Conservation (phyloP, 2,329 filamentous ascomycete species). For the Capronia americana region DNA sequence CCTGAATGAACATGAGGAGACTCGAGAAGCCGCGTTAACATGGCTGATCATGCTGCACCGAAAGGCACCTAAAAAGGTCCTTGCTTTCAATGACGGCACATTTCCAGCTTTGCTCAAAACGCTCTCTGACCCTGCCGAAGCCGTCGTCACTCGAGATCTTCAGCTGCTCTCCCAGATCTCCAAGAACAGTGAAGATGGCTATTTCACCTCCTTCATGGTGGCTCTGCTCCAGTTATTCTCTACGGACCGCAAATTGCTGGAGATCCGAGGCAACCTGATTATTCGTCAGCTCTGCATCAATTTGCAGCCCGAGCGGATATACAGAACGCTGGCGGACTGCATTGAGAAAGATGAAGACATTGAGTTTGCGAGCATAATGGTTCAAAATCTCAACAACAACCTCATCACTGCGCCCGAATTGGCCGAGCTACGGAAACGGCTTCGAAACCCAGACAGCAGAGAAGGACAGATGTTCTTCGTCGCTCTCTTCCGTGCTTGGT, state of each 20-base stretch:
- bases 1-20: conserved; percentile 95
- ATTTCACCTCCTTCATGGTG: conserved; percentile 98
- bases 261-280: conserved; percentile 92
- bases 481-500: conserved; percentile 93
- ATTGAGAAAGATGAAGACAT: conserved; percentile 97
- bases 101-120: conserved; percentile 97
- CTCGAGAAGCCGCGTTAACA: conserved; percentile 86
- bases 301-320: conserved; percentile 92
- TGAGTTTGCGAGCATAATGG: conserved; percentile 99
- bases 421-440: conserved; percentile 83
- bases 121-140: conserved; percentile 90
- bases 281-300: conserved; percentile 94
- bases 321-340: conserved; percentile 92
- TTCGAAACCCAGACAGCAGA: conserved; percentile 89
- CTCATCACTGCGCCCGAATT: conserved; percentile 96
- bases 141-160: conserved; percentile 92
- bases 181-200: conserved; percentile 93
- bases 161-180: conserved; percentile 96
- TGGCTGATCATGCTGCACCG: conserved; percentile 98
- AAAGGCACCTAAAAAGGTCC: conserved; percentile 89
- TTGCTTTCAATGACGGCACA: conserved; percentile 95
- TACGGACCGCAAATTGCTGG: conserved; percentile 86
- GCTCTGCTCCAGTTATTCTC: conserved; percentile 94
- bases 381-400: conserved; percentile 98
- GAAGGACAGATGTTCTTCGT: conserved; percentile 97